Base-by-base conservation (phyloP, 805 yeast species). In the Naumovozyma baii region DNA sequence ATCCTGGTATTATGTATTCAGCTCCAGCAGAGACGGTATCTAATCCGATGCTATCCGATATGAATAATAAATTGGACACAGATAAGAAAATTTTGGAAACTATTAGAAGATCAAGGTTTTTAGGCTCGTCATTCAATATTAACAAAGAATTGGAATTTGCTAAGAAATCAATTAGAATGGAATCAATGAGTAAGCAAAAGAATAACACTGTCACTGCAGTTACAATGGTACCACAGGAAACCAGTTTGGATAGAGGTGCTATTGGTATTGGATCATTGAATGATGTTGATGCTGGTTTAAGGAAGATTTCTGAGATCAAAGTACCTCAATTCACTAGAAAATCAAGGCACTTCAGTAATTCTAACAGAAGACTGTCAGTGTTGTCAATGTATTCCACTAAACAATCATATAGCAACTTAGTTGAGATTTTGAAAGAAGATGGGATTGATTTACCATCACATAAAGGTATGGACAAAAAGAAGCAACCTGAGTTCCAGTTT, bases 311-410 rank as follows among this genome's bases (percentile, higher is more conserved):
- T 15, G 82, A 77, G 45, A 78, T 81, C 33, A 68, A 69, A 41
- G 76, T 81, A 37, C 90, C 90, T 17, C 75, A 73, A 45, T 84
- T 81, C 28, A 74, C 87, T 0, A 74, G 87, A 58, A 73, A 74
- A 49, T 79, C 85, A 2, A 71, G 74, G 51, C 67, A 74, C 40
- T 78, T 78, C 54, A 70, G 80, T 29, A 69, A 70, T 40, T 73
- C 78, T 5, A 76, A 76, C 52, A 82, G 78, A 59, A 71, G 92
- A 53, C 64, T 80, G 39, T 78, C 85, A 25, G 82, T 82, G n/a
- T 58, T 82, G 32, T 79, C 87, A 0, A 64, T 80, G 59, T 78
- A 79, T 50, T 80, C 88, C 1, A 76, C 87, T 2, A 76, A 72
- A 45, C 74, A 71, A 34, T 78, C 85, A 0, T 79, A 72, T 47